phyloP scores from a whole-genome alignment of 306 rosid species.

The Casuarina glauca region DNA sequence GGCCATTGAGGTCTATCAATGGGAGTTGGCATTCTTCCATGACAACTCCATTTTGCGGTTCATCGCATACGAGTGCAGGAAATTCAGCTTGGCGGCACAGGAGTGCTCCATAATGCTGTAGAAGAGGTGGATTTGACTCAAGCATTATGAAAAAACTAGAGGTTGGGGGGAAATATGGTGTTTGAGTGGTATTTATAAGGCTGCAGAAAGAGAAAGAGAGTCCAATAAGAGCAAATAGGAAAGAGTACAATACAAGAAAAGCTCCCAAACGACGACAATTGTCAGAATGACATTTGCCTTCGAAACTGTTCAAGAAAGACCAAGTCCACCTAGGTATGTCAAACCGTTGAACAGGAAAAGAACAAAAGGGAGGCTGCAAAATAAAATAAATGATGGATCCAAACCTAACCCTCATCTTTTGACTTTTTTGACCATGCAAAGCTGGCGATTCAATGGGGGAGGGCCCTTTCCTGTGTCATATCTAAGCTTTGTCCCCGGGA shows the following conservation, averaged over 20 bases:
- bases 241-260: conserved; percentile 19
- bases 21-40: conserved; percentile 72
- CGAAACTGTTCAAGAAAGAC: conserved; percentile 31
- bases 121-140: conserved; percentile 72
- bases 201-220: conserved; percentile 23
- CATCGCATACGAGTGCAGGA: conserved; percentile 20
- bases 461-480: conserved; percentile 21
- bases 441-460: conserved; percentile 25
- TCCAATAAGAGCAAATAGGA: conserved; percentile 31
- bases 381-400: conserved; percentile 46
- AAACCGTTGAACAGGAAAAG: conserved; percentile 19
- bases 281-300: conserved; percentile 44
- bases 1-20: conserved; percentile 69
- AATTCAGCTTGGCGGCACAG: conserved; percentile 28
- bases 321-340: conserved; percentile 23
- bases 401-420: conserved; percentile 48
- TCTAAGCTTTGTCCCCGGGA: conserved; percentile 30
- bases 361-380: conserved; percentile 29
- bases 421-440: conserved; percentile 42
- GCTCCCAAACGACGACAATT: conserved; percentile 54
- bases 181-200: conserved; percentile 43
- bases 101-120: conserved; percentile 56
- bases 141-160: conserved; percentile 35
- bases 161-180: conserved; percentile 22
- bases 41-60: conserved; percentile 20